Base-by-base conservation (phyloP, 192 early-diverging fungal genomes). In the Rhizophlyctis rosea region DNA sequence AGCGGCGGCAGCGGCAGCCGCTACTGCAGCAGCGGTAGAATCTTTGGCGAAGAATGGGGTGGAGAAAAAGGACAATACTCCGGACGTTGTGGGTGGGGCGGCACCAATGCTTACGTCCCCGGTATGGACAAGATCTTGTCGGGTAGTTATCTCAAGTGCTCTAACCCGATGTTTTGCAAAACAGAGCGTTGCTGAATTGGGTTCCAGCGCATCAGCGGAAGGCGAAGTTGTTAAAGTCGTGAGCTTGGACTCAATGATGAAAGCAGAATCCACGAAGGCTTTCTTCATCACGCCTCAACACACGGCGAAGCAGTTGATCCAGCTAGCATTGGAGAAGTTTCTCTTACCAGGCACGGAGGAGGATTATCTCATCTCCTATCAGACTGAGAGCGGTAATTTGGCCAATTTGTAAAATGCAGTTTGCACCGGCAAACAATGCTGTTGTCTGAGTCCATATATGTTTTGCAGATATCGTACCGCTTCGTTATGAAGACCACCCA, bases 161-260 rank as follows among this genome's bases (percentile, higher is more conserved):
- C n/a, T n/a, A n/a, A n/a, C n/a, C n/a, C n/a, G n/a, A n/a, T n/a
- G n/a, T n/a, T n/a, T n/a, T n/a, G n/a, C n/a, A n/a, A n/a, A n/a
- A n/a, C n/a, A n/a, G n/a, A n/a, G n/a, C n/a, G n/a, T n/a, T n/a
- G n/a, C n/a, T n/a, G n/a, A n/a, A n/a, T n/a, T n/a, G n/a, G n/a
- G n/a, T 47, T 21, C 16, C 29, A 29, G 9, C 7, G 18, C 39
- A 7, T 44, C 39, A 44, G 39, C 21, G 1, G 68, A 70, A 3
- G 75, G 67, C 18, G 75, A 76, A 30, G 75, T 76, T 25, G 62
- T 76, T 11, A 72, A 66, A 44, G 52, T 76, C 25, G 65, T 66
- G 13, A 54, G 54, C 21, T 32, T 76, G 47, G 75, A 76, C 48
- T 47, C 65, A 2, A 50, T 50, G 28, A 13, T n/a, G 33, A 76